Percentiles rank a stretch among this genome's conserved stretches.
Conservation (phyloP, 2,329 filamentous ascomycete species). For the Fusarium solani-melongenae region DNA sequence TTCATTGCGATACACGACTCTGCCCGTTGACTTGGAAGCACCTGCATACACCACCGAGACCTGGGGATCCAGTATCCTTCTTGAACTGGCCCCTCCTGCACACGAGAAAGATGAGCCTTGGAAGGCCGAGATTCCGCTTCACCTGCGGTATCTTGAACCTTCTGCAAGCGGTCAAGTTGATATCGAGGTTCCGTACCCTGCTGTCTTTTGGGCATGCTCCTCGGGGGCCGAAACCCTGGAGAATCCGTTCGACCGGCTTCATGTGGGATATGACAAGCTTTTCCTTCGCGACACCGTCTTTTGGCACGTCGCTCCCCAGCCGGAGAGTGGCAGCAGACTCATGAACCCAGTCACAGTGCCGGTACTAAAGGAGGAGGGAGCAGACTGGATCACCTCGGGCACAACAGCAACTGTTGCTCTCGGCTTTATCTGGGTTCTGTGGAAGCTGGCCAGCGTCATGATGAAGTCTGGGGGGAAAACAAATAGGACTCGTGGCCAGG, state of each 20-base stretch:
- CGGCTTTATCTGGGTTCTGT: conserved; percentile 77
- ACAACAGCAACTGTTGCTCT: conserved; percentile 69
- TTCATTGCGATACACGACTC: conserved; percentile 73
- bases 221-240: conserved; percentile 74
- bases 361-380: conserved; percentile 67
- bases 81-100: conserved; percentile 74
- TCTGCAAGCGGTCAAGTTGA: conserved; percentile 63
- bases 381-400: conserved; percentile 60
- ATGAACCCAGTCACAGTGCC: conserved; percentile 71
- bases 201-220: conserved; percentile 90
- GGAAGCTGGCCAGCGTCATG: conserved; percentile 59
- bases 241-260: conserved; percentile 87
- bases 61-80: conserved; percentile 84
- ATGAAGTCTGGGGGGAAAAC: conserved; percentile 6
- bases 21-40: conserved; percentile 89
- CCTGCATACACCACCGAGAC: conserved; percentile 80
- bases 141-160: conserved; percentile 84
- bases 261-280: conserved; percentile 86
- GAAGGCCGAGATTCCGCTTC: conserved; percentile 80
- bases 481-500: neutral
- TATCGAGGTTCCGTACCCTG: conserved; percentile 79
- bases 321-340: conserved; percentile 52
- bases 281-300: conserved; percentile 84
- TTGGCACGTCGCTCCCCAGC: conserved; percentile 76
- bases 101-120: conserved; percentile 57